A percentile compares a stretch with the other conserved stretches of the same genome.
These are phyloP conservation scores for Candida orba DNA, from an alignment of 805 yeast genomes.

Conservation along the genomic window DNA sequence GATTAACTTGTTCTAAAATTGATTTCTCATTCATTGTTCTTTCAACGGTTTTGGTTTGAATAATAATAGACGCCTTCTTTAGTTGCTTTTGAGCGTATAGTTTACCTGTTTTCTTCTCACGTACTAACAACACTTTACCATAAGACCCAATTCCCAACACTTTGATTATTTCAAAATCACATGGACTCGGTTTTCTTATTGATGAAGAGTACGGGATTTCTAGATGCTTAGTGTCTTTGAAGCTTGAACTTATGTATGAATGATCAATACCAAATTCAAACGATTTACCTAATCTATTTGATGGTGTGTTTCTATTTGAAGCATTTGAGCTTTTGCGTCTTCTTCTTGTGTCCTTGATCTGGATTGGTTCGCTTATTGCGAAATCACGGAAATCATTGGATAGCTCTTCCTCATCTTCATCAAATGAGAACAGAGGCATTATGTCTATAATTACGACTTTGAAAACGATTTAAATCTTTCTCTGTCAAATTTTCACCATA, in stretches of 20 bases:
- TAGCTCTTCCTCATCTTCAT: conserved; percentile 16
- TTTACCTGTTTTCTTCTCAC: conserved; percentile 52
- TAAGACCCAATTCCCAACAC: conserved; percentile 86
- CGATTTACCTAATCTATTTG: conserved; percentile 36
- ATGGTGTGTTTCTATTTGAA: conserved; percentile 21
- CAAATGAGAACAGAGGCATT: conserved; percentile 20
- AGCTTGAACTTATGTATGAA: conserved; percentile 23
- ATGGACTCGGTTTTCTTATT: conserved; percentile 22
- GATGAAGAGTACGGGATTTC: background rate
- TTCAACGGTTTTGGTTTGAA: conserved; percentile 50
- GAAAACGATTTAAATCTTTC: background rate
- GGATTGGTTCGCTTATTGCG: conserved; percentile 13
- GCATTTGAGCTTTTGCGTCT: conserved; percentile 19
- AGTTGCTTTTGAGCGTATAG: conserved; percentile 83
- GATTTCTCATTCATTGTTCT: conserved; percentile 76
- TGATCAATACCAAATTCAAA: conserved; percentile 42
- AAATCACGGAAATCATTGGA: conserved; percentile 15
- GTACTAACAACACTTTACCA: conserved; percentile 77
- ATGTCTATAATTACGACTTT: background rate
- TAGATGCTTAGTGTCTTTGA: background rate
- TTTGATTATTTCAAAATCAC: conserved; percentile 66
- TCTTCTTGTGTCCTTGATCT: conserved; percentile 10
- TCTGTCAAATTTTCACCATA: no score
- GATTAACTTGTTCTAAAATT: conserved; percentile 62
- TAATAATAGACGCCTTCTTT: conserved; percentile 71